Evolutionary conservation across 306 rosid species (phyloP).

Genomic region (Trichosanthes cucumerina): DNA sequence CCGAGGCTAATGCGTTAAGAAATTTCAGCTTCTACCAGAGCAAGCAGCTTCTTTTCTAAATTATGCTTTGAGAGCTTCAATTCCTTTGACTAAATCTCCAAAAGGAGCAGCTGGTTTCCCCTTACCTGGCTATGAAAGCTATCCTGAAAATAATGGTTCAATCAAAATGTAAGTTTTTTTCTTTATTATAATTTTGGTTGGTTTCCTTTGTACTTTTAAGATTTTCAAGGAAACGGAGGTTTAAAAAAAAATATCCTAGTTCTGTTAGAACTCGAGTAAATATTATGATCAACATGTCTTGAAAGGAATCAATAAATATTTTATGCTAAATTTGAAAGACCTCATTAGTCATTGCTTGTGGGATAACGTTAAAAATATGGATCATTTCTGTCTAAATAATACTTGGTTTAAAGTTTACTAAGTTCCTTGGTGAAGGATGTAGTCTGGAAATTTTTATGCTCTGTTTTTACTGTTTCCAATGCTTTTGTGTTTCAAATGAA

Average conservation of each 20-base stretch:
- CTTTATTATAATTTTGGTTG: slow-evolving; percentile 6
- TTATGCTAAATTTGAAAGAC: not conserved
- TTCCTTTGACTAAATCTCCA: slow-evolving; percentile 70
- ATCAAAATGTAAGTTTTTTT: slow-evolving; percentile 68
- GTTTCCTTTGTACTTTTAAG: not conserved
- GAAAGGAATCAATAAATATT: not conserved
- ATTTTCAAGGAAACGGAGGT: not conserved
- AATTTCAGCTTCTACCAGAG: slow-evolving; percentile 89
- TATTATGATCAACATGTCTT: not conserved
- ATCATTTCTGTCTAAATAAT: not conserved
- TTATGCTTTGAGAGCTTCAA: slow-evolving; percentile 62
- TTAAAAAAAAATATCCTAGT: not conserved
- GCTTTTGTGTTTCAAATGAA: not conserved
- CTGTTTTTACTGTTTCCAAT: not conserved
- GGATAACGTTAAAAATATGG: not conserved
- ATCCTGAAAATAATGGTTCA: slow-evolving; percentile 83
- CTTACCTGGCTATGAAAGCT: slow-evolving; percentile 94
- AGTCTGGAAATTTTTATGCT: not conserved
- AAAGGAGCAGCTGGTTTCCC: slow-evolving; percentile 65
- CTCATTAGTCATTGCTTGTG: not conserved
- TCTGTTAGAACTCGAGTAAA: not conserved
- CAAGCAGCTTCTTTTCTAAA: slow-evolving; percentile 91
- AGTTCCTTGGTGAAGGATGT: not conserved
- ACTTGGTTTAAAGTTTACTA: not conserved
- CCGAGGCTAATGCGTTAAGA: slow-evolving; percentile 25